A percentile compares a stretch with the other conserved stretches of the same genome.
phyloP scores from a whole-genome alignment of 1,284 basidiomycete species.

The Moesziomyces parantarcticus region DNA sequence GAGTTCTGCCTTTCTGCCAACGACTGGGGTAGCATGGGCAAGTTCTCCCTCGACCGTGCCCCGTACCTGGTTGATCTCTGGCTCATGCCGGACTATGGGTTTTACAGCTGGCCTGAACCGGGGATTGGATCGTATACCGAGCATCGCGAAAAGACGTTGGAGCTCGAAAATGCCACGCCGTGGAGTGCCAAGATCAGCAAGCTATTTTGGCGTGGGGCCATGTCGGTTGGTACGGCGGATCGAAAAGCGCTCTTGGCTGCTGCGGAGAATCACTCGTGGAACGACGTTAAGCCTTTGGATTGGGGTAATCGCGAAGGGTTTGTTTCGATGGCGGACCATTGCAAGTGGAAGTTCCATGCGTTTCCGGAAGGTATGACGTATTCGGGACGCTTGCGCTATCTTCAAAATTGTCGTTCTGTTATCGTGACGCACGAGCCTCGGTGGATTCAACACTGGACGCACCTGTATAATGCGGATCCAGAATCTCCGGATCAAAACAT shows the following conservation, averaged over 20 bases:
- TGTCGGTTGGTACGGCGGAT: slow-evolving; percentile 60
- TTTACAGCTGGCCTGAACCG: slow-evolving; percentile 62
- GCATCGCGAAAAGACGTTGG: slow-evolving; percentile 40
- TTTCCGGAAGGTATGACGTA: slow-evolving; percentile 65
- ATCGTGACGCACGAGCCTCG: slow-evolving; percentile 61
- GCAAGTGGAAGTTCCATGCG: slow-evolving; percentile 64
- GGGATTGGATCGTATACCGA: slow-evolving; percentile 61
- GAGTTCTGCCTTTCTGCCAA: slow-evolving; percentile 62
- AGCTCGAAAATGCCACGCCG: slow-evolving; percentile 43
- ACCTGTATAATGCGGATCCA: slow-evolving; percentile 60
- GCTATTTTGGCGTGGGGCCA: slow-evolving; percentile 61
- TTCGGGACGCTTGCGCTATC: slow-evolving; percentile 57
- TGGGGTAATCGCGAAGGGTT: slow-evolving; percentile 44
- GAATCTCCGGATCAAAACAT: slow-evolving; percentile 63
- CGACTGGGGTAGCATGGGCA: slow-evolving; percentile 63
- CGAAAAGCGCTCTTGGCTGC: slow-evolving; percentile 49
- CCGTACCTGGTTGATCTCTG: slow-evolving; percentile 59
- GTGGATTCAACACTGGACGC: slow-evolving; percentile 65
- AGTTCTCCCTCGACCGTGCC: slow-evolving; percentile 58
- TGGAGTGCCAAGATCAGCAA: slow-evolving; percentile 53
- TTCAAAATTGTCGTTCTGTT: slow-evolving; percentile 61
- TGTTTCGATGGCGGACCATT: slow-evolving; percentile 61
- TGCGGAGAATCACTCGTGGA: slow-evolving; percentile 51
- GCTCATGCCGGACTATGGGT: slow-evolving; percentile 67
- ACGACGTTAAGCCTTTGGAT: slow-evolving; percentile 51